phyloP scores from a whole-genome alignment of 2,329 filamentous ascomycete species.

The Venturia oleaginea region DNA sequence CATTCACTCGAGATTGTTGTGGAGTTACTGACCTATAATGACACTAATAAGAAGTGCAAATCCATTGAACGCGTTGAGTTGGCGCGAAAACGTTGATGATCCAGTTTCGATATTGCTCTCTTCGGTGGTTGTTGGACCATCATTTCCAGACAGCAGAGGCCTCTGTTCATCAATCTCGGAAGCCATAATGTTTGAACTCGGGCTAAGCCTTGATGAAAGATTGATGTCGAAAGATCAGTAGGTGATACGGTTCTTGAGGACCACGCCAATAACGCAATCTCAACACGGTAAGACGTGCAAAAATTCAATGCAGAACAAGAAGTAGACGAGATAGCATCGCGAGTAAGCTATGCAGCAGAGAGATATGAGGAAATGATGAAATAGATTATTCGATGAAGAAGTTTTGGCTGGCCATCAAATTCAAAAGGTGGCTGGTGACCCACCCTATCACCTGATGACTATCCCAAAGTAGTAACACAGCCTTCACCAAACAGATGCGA shows the following conservation, averaged over 20 bases:
- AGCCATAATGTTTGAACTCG: not conserved
- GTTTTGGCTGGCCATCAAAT: not conserved
- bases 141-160: not conserved
- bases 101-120: not conserved
- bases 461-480: not conserved
- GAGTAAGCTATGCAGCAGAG: not conserved
- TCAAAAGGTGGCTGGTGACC: not conserved
- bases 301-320: not conserved
- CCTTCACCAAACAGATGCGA: not conserved
- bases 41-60: slow-evolving; percentile 10
- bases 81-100: slow-evolving; percentile 4
- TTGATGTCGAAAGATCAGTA: not conserved
- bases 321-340: not conserved
- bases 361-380: not conserved
- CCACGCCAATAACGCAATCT: not conserved
- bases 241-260: not conserved
- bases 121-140: not conserved
- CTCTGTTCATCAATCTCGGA: slow-evolving; percentile 2
- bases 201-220: not conserved
- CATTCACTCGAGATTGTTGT: not conserved
- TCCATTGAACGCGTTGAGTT: slow-evolving; percentile 12
- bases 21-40: not conserved
- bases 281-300: not conserved
- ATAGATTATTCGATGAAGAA: not conserved
- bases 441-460: not conserved